A percentile compares a stretch with the other conserved stretches of the same genome.
phyloP scores from a whole-genome alignment of 2,329 filamentous ascomycete species.

The Epichloe festucae region DNA sequence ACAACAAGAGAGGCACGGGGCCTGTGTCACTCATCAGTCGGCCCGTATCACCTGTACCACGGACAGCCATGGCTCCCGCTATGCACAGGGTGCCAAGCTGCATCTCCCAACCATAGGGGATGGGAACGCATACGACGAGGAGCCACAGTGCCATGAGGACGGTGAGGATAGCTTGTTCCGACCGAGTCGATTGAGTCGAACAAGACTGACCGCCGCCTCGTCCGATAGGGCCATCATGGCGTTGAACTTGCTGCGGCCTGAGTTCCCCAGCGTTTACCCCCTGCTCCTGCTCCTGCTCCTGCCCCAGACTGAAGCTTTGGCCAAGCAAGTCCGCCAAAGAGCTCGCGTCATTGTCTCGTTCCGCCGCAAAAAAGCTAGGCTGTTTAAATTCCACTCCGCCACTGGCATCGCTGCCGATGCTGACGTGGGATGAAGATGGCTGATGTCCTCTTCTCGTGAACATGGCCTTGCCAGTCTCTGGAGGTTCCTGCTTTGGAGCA shows the following conservation, averaged over 20 bases:
- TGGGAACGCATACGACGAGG: conserved; percentile 7
- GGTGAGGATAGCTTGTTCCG: conserved; percentile 12
- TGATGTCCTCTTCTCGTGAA: conserved; percentile 25
- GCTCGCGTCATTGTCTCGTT: conserved; percentile 23
- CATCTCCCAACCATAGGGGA: conserved; percentile 16
- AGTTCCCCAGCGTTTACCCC: conserved; percentile 3
- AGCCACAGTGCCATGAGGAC: conserved; percentile 16
- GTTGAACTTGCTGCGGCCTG: neutral
- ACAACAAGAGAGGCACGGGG: conserved; percentile 9
- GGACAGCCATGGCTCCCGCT: conserved; percentile 18
- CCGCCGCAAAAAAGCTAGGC: conserved; percentile 47
- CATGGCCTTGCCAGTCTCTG: conserved; percentile 33
- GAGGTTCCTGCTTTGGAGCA: conserved; percentile 33
- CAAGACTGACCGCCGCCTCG: neutral
- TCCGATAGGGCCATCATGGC: neutral
- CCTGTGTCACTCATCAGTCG: conserved; percentile 5
- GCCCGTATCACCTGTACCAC: conserved; percentile 16
- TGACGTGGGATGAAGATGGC: conserved; percentile 2
- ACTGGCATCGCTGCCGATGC: conserved; percentile 8
- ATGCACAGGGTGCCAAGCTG: conserved; percentile 15
- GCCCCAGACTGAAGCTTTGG: conserved; percentile 29
- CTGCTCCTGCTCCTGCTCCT: conserved; percentile 12
- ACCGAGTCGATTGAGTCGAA: neutral
- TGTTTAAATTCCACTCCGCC: conserved; percentile 37
- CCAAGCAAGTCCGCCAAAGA: conserved; percentile 31